Conservation (phyloP, 768 basidiomycete species). For the Panaeolus papilionaceus region DNA sequence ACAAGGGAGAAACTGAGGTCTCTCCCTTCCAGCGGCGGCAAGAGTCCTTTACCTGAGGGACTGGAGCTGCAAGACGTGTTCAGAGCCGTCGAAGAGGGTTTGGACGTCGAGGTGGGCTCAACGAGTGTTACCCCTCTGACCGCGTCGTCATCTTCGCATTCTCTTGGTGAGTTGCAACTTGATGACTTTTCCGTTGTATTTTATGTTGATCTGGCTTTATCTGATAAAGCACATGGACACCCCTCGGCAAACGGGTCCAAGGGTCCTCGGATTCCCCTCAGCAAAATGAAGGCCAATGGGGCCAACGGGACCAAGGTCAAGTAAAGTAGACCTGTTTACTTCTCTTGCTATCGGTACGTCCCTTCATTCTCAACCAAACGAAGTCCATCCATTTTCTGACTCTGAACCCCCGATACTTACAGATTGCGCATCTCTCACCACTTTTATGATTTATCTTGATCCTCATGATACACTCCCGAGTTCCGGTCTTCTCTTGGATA, state of each 20-base stretch:
- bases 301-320: not conserved
- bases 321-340: not conserved
- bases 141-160: not conserved
- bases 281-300: conserved; percentile 7
- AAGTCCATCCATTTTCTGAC: not conserved
- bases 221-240: not conserved
- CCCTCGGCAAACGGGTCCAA: not conserved
- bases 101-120: conserved; percentile 26
- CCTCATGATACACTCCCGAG: not conserved
- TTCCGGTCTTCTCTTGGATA: no score
- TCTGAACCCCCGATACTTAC: not conserved
- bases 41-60: conserved; percentile 28
- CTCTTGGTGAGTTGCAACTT: not conserved
- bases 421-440: not conserved
- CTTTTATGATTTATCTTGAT: not conserved
- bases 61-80: conserved; percentile 23
- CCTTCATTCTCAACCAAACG: not conserved
- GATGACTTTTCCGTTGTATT: not conserved
- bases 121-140: conserved; percentile 14
- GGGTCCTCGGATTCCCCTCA: not conserved
- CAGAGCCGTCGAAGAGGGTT: conserved; percentile 20
- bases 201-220: not conserved
- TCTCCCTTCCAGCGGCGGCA: conserved; percentile 28
- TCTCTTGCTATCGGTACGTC: not conserved
- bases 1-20: conserved; percentile 56